Conservation (phyloP, 2,329 filamentous ascomycete genomes). For the Colletotrichum orbiculare region DNA sequence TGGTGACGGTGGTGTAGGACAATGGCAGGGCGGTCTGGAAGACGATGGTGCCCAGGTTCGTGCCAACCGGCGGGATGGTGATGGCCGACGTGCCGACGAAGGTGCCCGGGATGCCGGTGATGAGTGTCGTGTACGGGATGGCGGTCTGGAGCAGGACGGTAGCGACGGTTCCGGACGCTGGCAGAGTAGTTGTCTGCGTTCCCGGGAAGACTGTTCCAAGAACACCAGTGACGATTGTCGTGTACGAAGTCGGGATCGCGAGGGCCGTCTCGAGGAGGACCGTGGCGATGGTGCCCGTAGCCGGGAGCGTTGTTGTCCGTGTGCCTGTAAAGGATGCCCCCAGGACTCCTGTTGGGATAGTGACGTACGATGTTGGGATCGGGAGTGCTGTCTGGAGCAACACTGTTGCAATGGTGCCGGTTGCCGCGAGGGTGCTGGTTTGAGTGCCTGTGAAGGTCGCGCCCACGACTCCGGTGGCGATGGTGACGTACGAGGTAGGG, state of each 20-base stretch:
- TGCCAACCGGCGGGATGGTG: conserved; percentile 7
- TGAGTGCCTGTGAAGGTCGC: conserved; percentile 9
- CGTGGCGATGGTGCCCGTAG: not conserved
- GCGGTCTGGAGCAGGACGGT: conserved; percentile 3
- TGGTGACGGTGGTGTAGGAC: conserved; percentile 20
- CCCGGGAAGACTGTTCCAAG: not conserved
- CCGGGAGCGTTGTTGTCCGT: conserved; percentile 2
- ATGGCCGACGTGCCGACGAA: conserved; percentile 4
- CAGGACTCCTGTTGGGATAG: conserved; percentile 2
- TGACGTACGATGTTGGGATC: conserved; percentile 11
- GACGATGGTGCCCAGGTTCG: conserved; percentile 6
- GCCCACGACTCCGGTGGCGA: conserved; percentile 2
- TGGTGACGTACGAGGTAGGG: conserved; percentile 4
- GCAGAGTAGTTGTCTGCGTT: not conserved
- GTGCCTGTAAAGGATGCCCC: conserved; percentile 4
- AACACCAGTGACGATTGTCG: not conserved
- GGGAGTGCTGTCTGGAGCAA: conserved; percentile 12
- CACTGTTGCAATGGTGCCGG: conserved; percentile 2
- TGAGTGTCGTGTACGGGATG: not conserved
- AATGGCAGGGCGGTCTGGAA: conserved; percentile 17
- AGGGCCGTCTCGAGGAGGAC: not conserved
- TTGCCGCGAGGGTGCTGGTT: conserved; percentile 3
- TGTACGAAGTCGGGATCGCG: not conserved
- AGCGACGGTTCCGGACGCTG: not conserved
- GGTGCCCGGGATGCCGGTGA: conserved; percentile 8